Evolutionary conservation across 805 yeast species (phyloP).

Genomic region (Isabelozyma pseudorhagii): DNA sequence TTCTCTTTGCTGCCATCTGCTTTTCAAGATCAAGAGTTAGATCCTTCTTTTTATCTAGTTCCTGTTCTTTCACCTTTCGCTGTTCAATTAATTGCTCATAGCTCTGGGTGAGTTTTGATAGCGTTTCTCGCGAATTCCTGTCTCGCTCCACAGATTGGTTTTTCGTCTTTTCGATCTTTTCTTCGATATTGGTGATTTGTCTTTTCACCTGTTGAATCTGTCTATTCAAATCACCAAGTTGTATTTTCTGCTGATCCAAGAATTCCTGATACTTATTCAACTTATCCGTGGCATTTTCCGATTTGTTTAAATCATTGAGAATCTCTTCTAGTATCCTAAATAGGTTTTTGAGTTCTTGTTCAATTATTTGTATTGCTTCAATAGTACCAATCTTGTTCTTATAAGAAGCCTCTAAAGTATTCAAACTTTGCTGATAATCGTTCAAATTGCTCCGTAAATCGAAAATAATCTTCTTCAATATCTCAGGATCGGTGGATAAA

Average conservation of each 20-base stretch:
- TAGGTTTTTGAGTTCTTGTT: slow-evolving; percentile 38
- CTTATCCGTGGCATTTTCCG: slow-evolving; percentile 38
- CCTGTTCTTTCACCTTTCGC: slow-evolving; percentile 46
- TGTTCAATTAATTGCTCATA: slow-evolving; percentile 49
- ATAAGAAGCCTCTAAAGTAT: slow-evolving; percentile 38
- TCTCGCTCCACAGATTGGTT: slow-evolving; percentile 46
- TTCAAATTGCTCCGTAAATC: slow-evolving; percentile 48
- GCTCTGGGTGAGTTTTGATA: slow-evolving; percentile 42
- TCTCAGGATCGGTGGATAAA: slow-evolving; percentile 57
- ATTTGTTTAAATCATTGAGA: slow-evolving; percentile 41
- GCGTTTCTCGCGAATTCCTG: slow-evolving; percentile 35
- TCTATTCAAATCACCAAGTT: slow-evolving; percentile 39
- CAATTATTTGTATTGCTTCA: slow-evolving; percentile 51
- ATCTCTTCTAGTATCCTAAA: slow-evolving; percentile 52
- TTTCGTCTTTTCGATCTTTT: slow-evolving; percentile 43
- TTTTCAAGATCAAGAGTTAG: slow-evolving; percentile 44
- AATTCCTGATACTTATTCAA: slow-evolving; percentile 38
- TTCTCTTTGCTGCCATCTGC: slow-evolving; percentile 34
- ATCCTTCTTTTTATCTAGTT: slow-evolving; percentile 45
- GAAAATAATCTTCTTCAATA: slow-evolving; percentile 48
- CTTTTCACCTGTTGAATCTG: slow-evolving; percentile 45
- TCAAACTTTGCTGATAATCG: slow-evolving; percentile 23
- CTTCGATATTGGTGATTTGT: slow-evolving; percentile 48
- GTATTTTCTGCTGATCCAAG: slow-evolving; percentile 33
- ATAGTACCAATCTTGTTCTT: slow-evolving; percentile 52